Conservation (phyloP, 495 filamentous ascomycete species). For the Melanomma pulvis-pyrius region DNA sequence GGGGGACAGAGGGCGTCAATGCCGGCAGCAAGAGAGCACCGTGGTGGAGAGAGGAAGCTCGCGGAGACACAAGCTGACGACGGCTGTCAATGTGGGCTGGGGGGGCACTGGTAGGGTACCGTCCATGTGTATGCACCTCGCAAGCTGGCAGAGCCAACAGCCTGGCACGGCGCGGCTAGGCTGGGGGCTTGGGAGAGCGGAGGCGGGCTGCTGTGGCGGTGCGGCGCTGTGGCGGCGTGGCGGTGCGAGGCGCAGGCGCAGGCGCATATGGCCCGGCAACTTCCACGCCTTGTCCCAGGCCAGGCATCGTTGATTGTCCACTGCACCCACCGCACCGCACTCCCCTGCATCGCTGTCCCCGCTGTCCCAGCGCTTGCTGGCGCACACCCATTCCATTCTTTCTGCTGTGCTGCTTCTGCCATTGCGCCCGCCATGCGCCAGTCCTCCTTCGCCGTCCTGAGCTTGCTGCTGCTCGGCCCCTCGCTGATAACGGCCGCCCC, state of each 20-base stretch:
- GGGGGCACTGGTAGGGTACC: background rate
- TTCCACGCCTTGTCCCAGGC: background rate
- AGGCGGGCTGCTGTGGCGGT: too few relatives aligned
- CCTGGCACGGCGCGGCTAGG: background rate
- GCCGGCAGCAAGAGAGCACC: background rate
- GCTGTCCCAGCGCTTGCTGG: slow-evolving; percentile 6
- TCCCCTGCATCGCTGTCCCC: background rate
- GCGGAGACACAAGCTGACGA: background rate
- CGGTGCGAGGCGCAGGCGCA: background rate
- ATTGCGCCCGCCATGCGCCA: slow-evolving; percentile 26
- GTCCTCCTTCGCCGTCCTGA: slow-evolving; percentile 28
- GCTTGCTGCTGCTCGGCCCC: slow-evolving; percentile 34
- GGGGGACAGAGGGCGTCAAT: background rate
- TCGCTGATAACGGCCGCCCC: slow-evolving; percentile 34
- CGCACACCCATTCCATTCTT: background rate
- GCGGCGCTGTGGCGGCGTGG: background rate
- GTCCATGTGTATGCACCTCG: background rate
- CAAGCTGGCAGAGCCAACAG: background rate
- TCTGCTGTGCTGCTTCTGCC: background rate
- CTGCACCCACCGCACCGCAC: background rate
- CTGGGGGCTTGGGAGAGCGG: background rate
- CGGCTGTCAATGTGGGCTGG: background rate
- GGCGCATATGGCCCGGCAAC: too few relatives aligned
- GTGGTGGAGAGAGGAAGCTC: background rate
- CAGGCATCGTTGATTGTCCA: background rate